Evolutionary conservation across 2,329 filamentous ascomycete genomes (phyloP), one percentile per base, ranked within the genome.

Genomic region (Beauveria caledonica): DNA sequence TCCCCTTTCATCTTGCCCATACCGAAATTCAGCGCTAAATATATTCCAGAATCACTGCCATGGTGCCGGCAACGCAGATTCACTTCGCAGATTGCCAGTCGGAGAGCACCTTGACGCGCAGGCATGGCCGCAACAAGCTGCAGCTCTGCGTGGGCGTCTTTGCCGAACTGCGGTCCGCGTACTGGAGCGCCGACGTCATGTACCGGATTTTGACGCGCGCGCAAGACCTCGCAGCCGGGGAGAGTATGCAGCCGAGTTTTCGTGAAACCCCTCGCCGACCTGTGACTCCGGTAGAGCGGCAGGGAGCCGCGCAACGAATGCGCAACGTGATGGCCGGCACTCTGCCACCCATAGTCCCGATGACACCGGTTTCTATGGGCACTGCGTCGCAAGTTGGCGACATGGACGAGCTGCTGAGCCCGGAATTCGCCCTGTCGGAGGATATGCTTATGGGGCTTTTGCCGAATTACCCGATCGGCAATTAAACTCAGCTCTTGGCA

Each of bases 121-220:
- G 50, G 6, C 40, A 48, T 8, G 58, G 49, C 9, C 44, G 27
- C 15, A 52, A 56, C n/a, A 60, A 40, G 40, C 40, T 60, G 7
- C 58, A 49, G 58, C 29, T 55, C n/a, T 60, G 50, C 50, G 40
- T 60, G 13, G 4, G 21, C 9, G 50, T 55, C 10, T 40, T 40
- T n/a, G 49, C 39, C 7, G 11, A 48, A 10, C 50, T 60, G 15
- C 48, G 50, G 11, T 29, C 25, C 15, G 56, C 50, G 25, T 60
- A 60, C 17, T 56, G 50, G 50, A 60, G 58, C 44, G 58, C 58
- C 23, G 42, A 60, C 40, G 58, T 60, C 44, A 60, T 60, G 58
- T 56, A 60, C n/a, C 40, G 51, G 2, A 3, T 60, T 7, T 60
- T 60, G 13, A 19, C 56, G 11, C 50, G 58, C 2, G 58, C 58